Evolutionary conservation across 2,329 filamentous ascomycete species (phyloP).

Genomic region (Botryotinia convoluta): DNA sequence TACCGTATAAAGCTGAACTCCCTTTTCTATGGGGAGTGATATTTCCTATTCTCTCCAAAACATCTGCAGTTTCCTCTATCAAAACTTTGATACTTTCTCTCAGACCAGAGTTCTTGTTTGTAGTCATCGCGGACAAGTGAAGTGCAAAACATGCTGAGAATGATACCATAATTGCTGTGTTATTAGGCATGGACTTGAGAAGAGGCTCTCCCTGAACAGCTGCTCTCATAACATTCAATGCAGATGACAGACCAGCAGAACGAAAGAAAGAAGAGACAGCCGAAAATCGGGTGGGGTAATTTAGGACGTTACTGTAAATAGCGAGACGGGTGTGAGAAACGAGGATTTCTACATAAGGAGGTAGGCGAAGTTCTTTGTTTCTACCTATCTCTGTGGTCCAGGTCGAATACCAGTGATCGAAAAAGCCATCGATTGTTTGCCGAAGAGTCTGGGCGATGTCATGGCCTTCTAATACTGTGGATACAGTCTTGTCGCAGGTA

Average conservation of each 20-base stretch:
- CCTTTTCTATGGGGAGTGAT: constrained; percentile 65
- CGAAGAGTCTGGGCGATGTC: constrained; percentile 57
- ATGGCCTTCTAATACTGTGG: constrained; percentile 48
- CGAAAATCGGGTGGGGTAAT: constrained; percentile 67
- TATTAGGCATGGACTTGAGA: constrained; percentile 74
- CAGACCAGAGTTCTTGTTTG: constrained; percentile 53
- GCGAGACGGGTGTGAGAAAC: constrained; percentile 71
- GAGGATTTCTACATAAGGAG: constrained; percentile 72
- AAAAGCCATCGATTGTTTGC: constrained; percentile 62
- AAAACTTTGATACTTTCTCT: constrained; percentile 62
- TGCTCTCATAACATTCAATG: constrained; percentile 71
- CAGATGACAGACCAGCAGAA: constrained; percentile 67
- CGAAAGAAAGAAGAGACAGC: constrained; percentile 73
- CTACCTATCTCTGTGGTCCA: constrained; percentile 59
- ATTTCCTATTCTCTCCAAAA: constrained; percentile 66
- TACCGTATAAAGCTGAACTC: constrained; percentile 58
- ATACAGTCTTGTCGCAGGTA: constrained; percentile 55
- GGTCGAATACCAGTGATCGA: constrained; percentile 61
- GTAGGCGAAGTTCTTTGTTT: constrained; percentile 55
- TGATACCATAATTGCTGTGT: constrained; percentile 76
- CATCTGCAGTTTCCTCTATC: constrained; percentile 66
- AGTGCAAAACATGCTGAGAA: constrained; percentile 71
- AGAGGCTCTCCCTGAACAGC: constrained; percentile 69
- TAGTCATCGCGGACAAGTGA: constrained; percentile 59
- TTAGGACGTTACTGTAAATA: constrained; percentile 73